These are phyloP conservation scores for Aspergillus puulaauensis DNA, from an alignment of 2,329 filamentous ascomycete genomes.

Conservation along the genomic window DNA sequence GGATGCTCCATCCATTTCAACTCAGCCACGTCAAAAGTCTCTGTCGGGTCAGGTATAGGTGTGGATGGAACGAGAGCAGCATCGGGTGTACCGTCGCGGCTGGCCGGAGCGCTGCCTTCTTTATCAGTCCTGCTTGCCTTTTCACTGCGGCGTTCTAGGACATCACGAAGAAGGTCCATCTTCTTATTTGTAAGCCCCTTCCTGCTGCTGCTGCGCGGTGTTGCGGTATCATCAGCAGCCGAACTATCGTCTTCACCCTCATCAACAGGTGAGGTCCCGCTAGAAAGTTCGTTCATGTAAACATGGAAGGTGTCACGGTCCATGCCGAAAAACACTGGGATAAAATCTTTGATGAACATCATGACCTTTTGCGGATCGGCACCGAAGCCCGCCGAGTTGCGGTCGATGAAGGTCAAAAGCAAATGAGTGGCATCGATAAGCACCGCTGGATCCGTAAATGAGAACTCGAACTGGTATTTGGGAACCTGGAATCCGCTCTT, in stretches of 20 bases:
- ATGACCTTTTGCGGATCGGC: conserved; percentile 70
- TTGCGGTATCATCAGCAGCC: conserved; percentile 66
- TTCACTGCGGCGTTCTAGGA: conserved; percentile 76
- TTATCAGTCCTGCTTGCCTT: conserved; percentile 71
- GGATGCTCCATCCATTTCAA: conserved; percentile 63
- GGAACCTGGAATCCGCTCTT: conserved; percentile 60
- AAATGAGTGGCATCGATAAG: conserved; percentile 54
- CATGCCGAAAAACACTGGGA: conserved; percentile 74
- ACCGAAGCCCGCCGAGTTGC: conserved; percentile 50
- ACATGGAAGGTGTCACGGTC: conserved; percentile 68
- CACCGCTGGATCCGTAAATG: conserved; percentile 70
- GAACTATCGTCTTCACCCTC: conserved; percentile 72
- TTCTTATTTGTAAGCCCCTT: conserved; percentile 68
- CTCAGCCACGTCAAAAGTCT: conserved; percentile 47
- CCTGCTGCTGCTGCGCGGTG: conserved; percentile 65
- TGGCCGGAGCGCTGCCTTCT: conserved; percentile 74
- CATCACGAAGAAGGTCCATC: conserved; percentile 74
- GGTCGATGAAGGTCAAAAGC: conserved; percentile 49
- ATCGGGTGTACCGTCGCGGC: conserved; percentile 87
- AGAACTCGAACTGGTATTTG: conserved; percentile 73
- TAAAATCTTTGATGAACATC: conserved; percentile 74
- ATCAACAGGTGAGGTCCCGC: conserved; percentile 72
- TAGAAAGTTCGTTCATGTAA: conserved; percentile 66
- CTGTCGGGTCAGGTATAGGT: conserved; percentile 54
- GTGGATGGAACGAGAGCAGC: conserved; percentile 47